A percentile compares a stretch with the other conserved stretches of the same genome.
Evolutionary conservation across 306 rosid genomes (phyloP).

Genomic region (Vachellia collinsii): DNA sequence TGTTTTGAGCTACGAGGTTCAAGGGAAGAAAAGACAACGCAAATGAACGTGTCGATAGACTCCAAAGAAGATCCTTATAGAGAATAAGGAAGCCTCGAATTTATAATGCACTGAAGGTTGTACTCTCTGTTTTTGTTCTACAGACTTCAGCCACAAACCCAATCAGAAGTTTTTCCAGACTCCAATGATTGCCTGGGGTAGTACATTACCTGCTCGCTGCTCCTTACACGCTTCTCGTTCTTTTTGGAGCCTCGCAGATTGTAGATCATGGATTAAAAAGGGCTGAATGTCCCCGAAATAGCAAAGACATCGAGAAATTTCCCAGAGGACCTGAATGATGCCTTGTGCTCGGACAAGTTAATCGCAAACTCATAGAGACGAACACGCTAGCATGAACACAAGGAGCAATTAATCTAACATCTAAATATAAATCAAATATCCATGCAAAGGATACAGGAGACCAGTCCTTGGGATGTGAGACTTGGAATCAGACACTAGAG

Average conservation of each 20-base stretch:
- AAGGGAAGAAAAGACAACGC: conserved; percentile 8
- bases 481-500: background rate
- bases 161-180: background rate
- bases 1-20: conserved; percentile 10
- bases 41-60: conserved; percentile 21
- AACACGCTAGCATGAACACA: conserved; percentile 1
- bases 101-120: conserved; percentile 29
- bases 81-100: conserved; percentile 7
- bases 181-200: conserved; percentile 20
- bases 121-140: background rate
- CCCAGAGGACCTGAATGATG: background rate
- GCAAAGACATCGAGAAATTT: background rate
- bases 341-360: background rate
- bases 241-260: background rate
- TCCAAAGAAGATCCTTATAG: conserved; percentile 19
- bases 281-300: conserved; percentile 8
- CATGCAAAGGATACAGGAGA: conserved; percentile 9
- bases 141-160: background rate
- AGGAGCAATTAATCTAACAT: background rate
- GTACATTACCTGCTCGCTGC: background rate
- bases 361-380: background rate
- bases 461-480: conserved; percentile 25
- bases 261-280: background rate
- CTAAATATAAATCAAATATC: background rate
- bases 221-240: background rate